These are phyloP conservation scores for Coriaria nepalensis DNA, from an alignment of 306 rosid genomes.

Conservation along the genomic window DNA sequence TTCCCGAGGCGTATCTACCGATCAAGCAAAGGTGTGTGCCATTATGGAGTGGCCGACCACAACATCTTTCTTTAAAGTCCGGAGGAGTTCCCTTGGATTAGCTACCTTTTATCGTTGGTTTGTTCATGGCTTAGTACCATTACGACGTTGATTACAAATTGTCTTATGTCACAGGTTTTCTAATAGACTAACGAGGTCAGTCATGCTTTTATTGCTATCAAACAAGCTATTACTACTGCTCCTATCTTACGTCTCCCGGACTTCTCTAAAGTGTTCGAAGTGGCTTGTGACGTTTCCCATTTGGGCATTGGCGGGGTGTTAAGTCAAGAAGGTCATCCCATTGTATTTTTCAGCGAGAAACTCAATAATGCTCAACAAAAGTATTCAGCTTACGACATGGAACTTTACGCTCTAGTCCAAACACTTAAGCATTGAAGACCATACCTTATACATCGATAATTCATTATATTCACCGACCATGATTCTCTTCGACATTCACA, in stretches of 20 bases:
- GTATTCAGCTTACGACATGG: background rate
- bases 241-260: background rate
- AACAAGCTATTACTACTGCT: background rate
- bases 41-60: too few relatives aligned
- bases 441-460: too few relatives aligned
- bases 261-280: background rate
- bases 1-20: too few relatives aligned
- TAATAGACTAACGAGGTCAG: too few relatives aligned
- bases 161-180: too few relatives aligned
- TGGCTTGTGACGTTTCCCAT: background rate
- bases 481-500: background rate
- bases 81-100: too few relatives aligned
- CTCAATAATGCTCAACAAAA: background rate
- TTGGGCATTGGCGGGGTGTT: background rate
- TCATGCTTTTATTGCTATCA: background rate
- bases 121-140: too few relatives aligned
- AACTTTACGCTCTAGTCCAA: background rate
- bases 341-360: background rate
- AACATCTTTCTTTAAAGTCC: too few relatives aligned
- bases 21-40: too few relatives aligned
- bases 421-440: background rate
- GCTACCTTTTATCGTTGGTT: too few relatives aligned
- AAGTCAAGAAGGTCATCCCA: background rate
- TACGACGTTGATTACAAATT: too few relatives aligned
- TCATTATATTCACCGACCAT: background rate